Base-by-base conservation (phyloP, 2,329 filamentous ascomycete genomes). In the Huntiella bhutanensis region DNA sequence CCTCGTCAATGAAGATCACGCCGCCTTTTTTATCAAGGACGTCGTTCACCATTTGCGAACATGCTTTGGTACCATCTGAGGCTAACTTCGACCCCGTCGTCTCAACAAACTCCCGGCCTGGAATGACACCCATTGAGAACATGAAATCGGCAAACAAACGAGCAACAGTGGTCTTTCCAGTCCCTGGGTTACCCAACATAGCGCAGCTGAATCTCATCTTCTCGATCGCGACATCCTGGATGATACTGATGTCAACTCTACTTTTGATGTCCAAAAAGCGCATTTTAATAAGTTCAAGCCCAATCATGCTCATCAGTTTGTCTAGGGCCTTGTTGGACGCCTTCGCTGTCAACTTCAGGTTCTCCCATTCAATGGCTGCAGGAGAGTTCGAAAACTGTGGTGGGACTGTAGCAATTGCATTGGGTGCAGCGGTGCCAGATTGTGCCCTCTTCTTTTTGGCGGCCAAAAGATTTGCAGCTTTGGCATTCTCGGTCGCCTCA, bases 111-210 rank as follows among this genome's bases (percentile, higher is more conserved):
- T 53, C 49, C 6, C 57, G 57, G 0, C 80, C 79, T 0, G 78
- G 66, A 4, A 88, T 63, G 0, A 74, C 72, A 0, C 76, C 74
- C 0, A 82, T 60, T 0, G 72, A 67, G 0, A 68, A 65, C 0
- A 88, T 62, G 33, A 85, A 79, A 5, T 73, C 67, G 0, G 72
- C 77, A 48, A 83, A 86, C 0, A 81, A 60, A 0, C 81, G 67
- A 0, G 82, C 82, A 0, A 87, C 76, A 0, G 82, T 87, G 0
- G 82, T 88, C 62, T 86, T 86, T 71, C 78, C 80, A 48, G 81
- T 86, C 3, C 82, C 82, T 0, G 82, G 81, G 53, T 86, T 87
- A 0, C 82, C 82, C 0, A 86, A 60, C 3, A 87, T 59, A 12
- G 38, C 33, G 22, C 45, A 49, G 41, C 46, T 71, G 44, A 80